Conservation (phyloP, 208 protist genomes). For the Leptomonas pyrrhocoris region DNA sequence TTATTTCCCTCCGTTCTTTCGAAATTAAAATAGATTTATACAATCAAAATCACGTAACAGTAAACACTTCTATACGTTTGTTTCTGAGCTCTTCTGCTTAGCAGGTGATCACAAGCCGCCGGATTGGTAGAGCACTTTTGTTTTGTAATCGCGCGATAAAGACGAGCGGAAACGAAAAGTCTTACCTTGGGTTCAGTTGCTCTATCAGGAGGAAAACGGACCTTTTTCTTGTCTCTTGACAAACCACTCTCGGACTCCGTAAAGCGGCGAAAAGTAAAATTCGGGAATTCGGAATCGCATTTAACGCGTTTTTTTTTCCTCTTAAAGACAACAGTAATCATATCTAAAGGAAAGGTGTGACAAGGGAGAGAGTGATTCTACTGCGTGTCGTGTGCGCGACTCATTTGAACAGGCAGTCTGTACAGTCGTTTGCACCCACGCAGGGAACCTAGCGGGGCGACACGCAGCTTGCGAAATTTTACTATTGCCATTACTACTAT, state of each 20-base stretch:
- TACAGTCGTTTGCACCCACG: not conserved
- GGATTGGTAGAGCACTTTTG: no score
- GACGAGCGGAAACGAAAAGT: no score
- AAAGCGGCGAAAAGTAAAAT: not conserved
- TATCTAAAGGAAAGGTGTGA: no score
- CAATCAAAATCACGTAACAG: not conserved
- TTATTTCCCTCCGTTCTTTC: slow-evolving; percentile 2
- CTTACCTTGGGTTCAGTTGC: no score
- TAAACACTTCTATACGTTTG: not conserved
- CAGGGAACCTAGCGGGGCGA: not conserved
- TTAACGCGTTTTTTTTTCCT: not conserved
- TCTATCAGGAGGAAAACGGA: no score
- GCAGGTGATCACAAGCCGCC: no score
- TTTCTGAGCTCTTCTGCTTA: no score
- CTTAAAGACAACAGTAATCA: no score
- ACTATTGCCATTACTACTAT: slow-evolving; percentile 2
- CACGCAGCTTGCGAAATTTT: not conserved
- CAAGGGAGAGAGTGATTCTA: not conserved
- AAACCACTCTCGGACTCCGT: not conserved
- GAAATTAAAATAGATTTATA: no score
- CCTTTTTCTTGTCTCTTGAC: not conserved
- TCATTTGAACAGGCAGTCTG: not conserved
- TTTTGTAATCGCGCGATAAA: no score
- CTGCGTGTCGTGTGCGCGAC: not conserved
- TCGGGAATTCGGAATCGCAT: no score